Base-by-base conservation (phyloP, 2,329 filamentous ascomycete genomes). In the Penicillium hesseltinei region DNA sequence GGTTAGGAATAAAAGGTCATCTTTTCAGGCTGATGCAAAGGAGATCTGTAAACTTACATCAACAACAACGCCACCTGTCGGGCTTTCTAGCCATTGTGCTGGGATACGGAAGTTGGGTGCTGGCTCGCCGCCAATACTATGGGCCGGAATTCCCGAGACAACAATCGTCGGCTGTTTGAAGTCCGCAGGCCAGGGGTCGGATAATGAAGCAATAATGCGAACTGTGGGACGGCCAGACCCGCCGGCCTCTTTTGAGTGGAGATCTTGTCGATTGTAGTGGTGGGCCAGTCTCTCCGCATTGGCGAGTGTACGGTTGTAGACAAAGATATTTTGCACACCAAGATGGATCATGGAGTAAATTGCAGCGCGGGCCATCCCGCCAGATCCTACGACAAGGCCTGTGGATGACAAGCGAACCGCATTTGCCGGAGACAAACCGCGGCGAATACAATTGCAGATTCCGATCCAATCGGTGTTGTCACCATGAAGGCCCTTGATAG, bases 401-500 rank as follows among this genome's bases (percentile, higher is more conserved):
- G 78, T 82, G 2, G 80, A 82, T 10, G 74, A 78, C 0, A 82
- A 77, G 3, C 84, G 80, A 0, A 88, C 81, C 2, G 83, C 84
- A 60, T 88, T 88, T 4, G 88, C 87, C 0, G 89, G 89, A 0
- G 89, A 91, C 2, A 92, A 77, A 2, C 88, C 88, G 33, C 88
- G 81, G 6, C 86, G 82, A 42, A 92, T 83, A 67, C 88, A 91
- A 3, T 87, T 88, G 52, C 87, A 80, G 42, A 92, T 89, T 5
- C 89, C 89, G 35, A 91, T 88, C 87, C 89, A 92, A 70, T 92
- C 89, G 0, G 89, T 92, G 58, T 92, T 92, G 57, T 92, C 88
- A 1, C 89, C 90, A 61, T 91, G 90, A 0, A 92, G 78, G 0
- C 86, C 88, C 60, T 83, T 82, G 7, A 91, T 83, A 0, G 85